phyloP scores from a whole-genome alignment of 768 basidiomycete genomes.

The Suillus placidus region DNA sequence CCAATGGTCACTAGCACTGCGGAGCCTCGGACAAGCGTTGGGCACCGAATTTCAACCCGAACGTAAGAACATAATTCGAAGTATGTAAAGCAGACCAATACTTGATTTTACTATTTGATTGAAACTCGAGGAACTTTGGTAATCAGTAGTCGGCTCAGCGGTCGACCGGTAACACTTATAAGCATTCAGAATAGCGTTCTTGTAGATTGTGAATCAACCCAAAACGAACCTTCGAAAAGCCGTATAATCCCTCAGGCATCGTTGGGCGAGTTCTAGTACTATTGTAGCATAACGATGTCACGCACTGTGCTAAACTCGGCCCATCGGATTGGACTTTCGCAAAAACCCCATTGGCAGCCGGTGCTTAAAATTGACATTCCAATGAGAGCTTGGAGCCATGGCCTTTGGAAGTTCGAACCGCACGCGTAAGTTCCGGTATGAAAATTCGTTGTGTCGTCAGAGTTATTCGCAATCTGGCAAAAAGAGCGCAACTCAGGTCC shows the following conservation, averaged over 20 bases:
- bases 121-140: not conserved
- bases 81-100: constrained; percentile 5
- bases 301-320: not conserved
- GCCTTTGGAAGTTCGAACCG: not conserved
- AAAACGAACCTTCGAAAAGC: not conserved
- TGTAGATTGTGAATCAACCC: not conserved
- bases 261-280: not conserved
- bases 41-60: not conserved
- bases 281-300: not conserved
- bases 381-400: not conserved
- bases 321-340: not conserved
- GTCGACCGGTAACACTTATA: not conserved
- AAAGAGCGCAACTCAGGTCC: not conserved
- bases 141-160: not conserved
- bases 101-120: not conserved
- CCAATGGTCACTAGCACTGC: not conserved
- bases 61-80: not conserved
- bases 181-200: not conserved
- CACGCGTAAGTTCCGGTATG: constrained; percentile 7
- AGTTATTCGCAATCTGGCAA: not conserved
- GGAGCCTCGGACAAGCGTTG: not conserved
- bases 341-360: not conserved
- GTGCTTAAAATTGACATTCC: not conserved
- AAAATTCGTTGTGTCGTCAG: not conserved
- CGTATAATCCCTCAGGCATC: not conserved